Base-by-base conservation (phyloP, 176 grass and related monocot genomes). In the Triticum timopheevii region DNA sequence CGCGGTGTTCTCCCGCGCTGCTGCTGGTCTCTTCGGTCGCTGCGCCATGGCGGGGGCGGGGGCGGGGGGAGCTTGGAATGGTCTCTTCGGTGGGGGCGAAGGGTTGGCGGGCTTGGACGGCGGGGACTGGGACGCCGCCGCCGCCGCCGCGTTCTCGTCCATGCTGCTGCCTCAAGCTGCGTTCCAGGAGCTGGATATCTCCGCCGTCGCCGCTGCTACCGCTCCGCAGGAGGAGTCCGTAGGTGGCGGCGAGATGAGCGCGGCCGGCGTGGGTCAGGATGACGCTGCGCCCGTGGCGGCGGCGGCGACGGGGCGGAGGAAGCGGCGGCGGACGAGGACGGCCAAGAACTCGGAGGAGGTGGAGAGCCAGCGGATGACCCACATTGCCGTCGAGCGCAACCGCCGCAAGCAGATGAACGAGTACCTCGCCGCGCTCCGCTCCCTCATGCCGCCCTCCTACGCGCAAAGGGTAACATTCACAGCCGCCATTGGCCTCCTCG, bases 301-400 rank as follows among this genome's bases (percentile, higher is more conserved):
- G 7, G 70, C 23, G 16, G 39, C 44, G 69, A 35, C 78, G 1
- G 82, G 80, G 10, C 80, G 92, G 72, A 93, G 90, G 89, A 96
- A 99, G 90, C 83, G 97, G 65, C 90, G 85, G 25, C 47, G 97
- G 69, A 65, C 76, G 31, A 99, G 68, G 89, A 73, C 78, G 52
- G 79, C 88, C 36, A 99, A 99, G 97, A 96, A 99, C 87, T 85
- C 61, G 76, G 94, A 96, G 83, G 97, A 96, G 90, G 88, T 94
- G 79, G 96, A 98, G 88, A 95, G 74, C 88, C 96, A 98, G 82
- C 89, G 96, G 86, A 98, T 94, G 96, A 94, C 92, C 77, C 96
- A 98, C 90, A 98, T 98, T 95, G 96, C 96, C 49, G 93, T 95
- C 62, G 96, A 98, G 92, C 96, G 96, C 73, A 98, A 98, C 90